Evolutionary conservation across 768 basidiomycete genomes (phyloP).

Genomic region (Jaapia argillacea): DNA sequence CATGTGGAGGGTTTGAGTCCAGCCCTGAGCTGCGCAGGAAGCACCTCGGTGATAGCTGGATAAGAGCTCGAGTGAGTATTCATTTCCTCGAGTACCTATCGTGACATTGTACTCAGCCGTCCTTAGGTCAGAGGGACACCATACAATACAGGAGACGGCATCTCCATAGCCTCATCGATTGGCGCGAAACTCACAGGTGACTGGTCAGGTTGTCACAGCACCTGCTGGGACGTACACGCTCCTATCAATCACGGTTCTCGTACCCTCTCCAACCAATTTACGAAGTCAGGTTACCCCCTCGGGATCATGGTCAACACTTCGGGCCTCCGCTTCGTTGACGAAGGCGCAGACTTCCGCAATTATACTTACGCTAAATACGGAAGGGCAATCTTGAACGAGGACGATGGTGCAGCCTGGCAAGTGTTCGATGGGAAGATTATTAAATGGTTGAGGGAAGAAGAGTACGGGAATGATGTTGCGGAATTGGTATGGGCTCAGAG

Average conservation of each 20-base stretch:
- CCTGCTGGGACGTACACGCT: slow-evolving; percentile 62
- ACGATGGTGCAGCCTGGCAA: slow-evolving; percentile 53
- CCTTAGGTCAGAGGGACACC: slow-evolving; percentile 59
- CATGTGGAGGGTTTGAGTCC: slow-evolving; percentile 61
- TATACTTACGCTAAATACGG: slow-evolving; percentile 69
- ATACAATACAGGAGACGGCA: slow-evolving; percentile 60
- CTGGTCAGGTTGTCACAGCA: slow-evolving; percentile 63
- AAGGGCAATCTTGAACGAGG: slow-evolving; percentile 45
- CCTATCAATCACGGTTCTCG: slow-evolving; percentile 40
- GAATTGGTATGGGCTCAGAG: slow-evolving; percentile 38
- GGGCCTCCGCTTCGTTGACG: slow-evolving; percentile 59
- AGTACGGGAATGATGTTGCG: slow-evolving; percentile 56
- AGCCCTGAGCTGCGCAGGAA: slow-evolving; percentile 38
- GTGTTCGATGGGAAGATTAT: slow-evolving; percentile 45
- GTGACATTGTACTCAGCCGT: background rate
- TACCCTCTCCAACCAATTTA: slow-evolving; percentile 56
- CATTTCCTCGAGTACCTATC: background rate
- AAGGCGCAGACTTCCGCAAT: slow-evolving; percentile 63
- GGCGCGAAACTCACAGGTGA: slow-evolving; percentile 54
- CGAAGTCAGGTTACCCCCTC: slow-evolving; percentile 65
- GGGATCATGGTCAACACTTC: slow-evolving; percentile 56
- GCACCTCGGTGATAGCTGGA: slow-evolving; percentile 52
- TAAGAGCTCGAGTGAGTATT: slow-evolving; percentile 41
- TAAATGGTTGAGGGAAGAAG: slow-evolving; percentile 43
- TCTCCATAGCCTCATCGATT: slow-evolving; percentile 36